These are phyloP conservation scores for Colletotrichum lentis DNA, from an alignment of 2,329 filamentous ascomycete species.

Conservation along the genomic window DNA sequence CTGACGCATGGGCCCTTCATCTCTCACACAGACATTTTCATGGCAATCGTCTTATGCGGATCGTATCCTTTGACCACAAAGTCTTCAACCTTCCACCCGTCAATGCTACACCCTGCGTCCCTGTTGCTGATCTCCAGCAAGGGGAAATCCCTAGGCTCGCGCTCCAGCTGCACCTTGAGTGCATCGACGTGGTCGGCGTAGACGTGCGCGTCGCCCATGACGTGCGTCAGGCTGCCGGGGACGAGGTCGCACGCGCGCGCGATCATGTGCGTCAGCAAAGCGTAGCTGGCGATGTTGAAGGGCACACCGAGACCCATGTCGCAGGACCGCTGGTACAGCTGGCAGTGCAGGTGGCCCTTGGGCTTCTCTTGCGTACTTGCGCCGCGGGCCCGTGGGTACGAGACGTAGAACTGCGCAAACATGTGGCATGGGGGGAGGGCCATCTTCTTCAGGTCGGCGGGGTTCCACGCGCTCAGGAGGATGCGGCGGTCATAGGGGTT, in stretches of 20 bases:
- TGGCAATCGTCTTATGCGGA: constrained; percentile 89
- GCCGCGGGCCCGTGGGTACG: constrained; percentile 64
- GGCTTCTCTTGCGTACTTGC: constrained; percentile 43
- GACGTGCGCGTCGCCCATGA: constrained; percentile 98
- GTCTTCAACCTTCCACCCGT: constrained; percentile 89
- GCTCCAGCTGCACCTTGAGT: constrained; percentile 77
- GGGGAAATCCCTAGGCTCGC: constrained; percentile 84
- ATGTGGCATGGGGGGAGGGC: constrained; percentile 94
- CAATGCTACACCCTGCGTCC: constrained; percentile 76
- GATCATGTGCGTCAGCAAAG: constrained; percentile 92
- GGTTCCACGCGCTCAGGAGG: constrained; percentile 94
- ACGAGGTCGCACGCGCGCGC: constrained; percentile 85
- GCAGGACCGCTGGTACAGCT: constrained; percentile 92
- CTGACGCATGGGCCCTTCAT: constrained; percentile 8
- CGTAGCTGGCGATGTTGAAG: constrained; percentile 97
- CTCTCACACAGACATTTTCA: constrained; percentile 94
- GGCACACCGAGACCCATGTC: constrained; percentile 98
- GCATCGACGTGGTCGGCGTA: constrained; percentile 94
- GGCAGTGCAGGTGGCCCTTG: constrained; percentile 80
- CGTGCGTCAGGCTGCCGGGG: constrained; percentile 88
- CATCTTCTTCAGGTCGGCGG: constrained; percentile 84
- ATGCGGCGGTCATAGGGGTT: constrained; percentile 91
- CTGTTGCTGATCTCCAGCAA: constrained; percentile 73
- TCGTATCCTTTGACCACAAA: constrained; percentile 89
- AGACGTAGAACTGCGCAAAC: constrained; percentile 97